Percentiles rank a stretch among this genome's conserved stretches.
Conservation (phyloP, 176 grass and related monocot genomes). For the Aegilops longissima region DNA sequence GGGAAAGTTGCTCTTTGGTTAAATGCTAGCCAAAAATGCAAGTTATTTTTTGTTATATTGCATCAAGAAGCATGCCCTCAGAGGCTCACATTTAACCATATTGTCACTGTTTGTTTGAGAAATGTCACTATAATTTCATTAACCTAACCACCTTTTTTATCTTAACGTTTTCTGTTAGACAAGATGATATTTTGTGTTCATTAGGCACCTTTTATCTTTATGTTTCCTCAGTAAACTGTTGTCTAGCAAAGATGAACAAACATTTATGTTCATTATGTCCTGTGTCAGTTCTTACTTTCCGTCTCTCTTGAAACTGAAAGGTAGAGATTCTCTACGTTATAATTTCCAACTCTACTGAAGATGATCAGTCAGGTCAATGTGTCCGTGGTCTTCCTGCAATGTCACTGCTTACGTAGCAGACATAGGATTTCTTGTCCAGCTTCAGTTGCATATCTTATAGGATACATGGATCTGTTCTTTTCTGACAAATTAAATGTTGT, state of each 20-base stretch:
- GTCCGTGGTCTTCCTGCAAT: neutral
- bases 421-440: conserved; percentile 19
- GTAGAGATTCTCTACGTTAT: neutral
- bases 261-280: neutral
- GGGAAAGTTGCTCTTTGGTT: neutral
- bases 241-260: neutral
- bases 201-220: neutral
- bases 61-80: neutral
- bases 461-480: conserved; percentile 22
- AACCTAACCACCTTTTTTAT: neutral
- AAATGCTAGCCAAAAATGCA: neutral
- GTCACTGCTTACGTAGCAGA: conserved; percentile 39
- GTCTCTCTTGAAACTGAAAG: neutral
- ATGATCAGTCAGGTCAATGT: neutral
- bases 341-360: conserved; percentile 14
- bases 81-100: neutral
- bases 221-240: neutral
- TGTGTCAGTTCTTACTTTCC: neutral
- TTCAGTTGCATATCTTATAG: conserved; percentile 12
- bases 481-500: neutral
- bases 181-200: neutral
- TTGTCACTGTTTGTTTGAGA: neutral
- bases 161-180: neutral
- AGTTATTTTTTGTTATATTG: neutral
- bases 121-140: neutral